Percentiles rank a stretch among this genome's conserved stretches.
Conservation (phyloP, 768 basidiomycete genomes). For the Suillus hirtellus region DNA sequence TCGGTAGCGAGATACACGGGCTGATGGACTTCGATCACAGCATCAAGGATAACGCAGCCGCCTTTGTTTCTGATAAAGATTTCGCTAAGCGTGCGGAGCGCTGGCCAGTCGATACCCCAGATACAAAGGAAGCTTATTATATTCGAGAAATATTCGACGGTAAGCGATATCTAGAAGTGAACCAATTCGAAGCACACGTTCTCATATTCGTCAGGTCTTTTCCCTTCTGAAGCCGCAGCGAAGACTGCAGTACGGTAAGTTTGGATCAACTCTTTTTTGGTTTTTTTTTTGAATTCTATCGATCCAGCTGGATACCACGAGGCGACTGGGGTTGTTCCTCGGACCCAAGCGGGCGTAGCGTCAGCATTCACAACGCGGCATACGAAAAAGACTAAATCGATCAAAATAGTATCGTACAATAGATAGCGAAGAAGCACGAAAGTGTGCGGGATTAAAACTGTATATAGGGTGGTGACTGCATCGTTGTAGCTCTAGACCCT, state of each 20-base stretch:
- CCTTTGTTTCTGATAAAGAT: slow-evolving; percentile 75
- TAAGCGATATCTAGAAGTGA: slow-evolving; percentile 25
- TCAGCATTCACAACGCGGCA: slow-evolving; percentile 93
- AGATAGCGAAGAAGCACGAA: slow-evolving; percentile 2
- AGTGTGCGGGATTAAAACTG: slow-evolving; percentile 2
- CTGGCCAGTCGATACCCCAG: slow-evolving; percentile 80
- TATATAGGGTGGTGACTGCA: slow-evolving; percentile 6
- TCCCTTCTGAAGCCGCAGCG: slow-evolving; percentile 85
- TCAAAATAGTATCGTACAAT: slow-evolving; percentile 8
- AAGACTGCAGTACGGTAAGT: slow-evolving; percentile 86
- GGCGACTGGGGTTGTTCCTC: slow-evolving; percentile 95
- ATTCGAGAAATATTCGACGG: slow-evolving; percentile 92
- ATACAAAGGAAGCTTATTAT: slow-evolving; percentile 95
- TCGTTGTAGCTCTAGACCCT: slow-evolving; percentile 7
- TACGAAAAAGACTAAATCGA: slow-evolving; percentile 44
- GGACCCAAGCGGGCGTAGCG: slow-evolving; percentile 94
- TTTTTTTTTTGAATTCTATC: slow-evolving; percentile 16
- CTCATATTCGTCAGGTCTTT: slow-evolving; percentile 52
- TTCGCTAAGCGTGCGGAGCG: slow-evolving; percentile 72
- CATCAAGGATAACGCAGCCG: slow-evolving; percentile 85
- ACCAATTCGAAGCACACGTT: slow-evolving; percentile 8
- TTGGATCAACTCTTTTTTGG: slow-evolving; percentile 13
- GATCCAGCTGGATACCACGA: slow-evolving; percentile 83
- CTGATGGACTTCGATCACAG: slow-evolving; percentile 38
- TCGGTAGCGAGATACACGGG: slow-evolving; percentile 3